These are phyloP conservation scores for Oryza glumipatula DNA, from an alignment of 176 grass and related monocot genomes.

Conservation along the genomic window DNA sequence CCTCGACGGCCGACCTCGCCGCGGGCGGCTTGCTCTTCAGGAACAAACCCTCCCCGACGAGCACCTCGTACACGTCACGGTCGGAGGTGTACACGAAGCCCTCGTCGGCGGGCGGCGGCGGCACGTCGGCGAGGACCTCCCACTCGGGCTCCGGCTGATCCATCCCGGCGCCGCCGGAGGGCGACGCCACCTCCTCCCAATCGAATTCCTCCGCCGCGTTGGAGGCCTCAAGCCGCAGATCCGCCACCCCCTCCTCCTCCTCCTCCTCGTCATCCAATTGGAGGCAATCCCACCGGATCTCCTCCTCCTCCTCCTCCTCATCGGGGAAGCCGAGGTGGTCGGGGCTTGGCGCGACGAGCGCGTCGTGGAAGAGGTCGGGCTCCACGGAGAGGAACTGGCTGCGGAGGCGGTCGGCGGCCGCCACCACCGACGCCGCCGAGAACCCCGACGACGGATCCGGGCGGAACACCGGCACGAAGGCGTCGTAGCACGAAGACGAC, in stretches of 20 bases:
- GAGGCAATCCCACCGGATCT: conserved; percentile 72
- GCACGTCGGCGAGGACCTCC: conserved; percentile 63
- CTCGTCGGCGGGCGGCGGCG: conserved; percentile 33
- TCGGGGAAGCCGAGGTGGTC: conserved; percentile 64
- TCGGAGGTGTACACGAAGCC: conserved; percentile 79
- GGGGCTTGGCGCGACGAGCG: conserved; percentile 37
- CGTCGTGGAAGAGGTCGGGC: conserved; percentile 49
- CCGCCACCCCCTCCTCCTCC: conserved; percentile 38
- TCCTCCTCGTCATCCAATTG: conserved; percentile 52
- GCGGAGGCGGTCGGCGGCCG: conserved; percentile 53
- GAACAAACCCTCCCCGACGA: conserved; percentile 65
- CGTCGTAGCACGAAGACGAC: conserved; percentile 37
- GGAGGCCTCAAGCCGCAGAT: conserved; percentile 38
- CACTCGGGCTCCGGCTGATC: conserved; percentile 55
- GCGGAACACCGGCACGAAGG: conserved; percentile 56
- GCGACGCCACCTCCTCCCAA: conserved; percentile 69
- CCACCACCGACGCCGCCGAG: conserved; percentile 25
- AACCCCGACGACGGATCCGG: conserved; percentile 25
- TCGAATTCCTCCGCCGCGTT: conserved; percentile 61
- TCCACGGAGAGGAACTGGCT: conserved; percentile 63
- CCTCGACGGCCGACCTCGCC: conserved; percentile 52
- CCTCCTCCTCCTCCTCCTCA: conserved; percentile 43
- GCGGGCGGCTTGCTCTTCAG: conserved; percentile 62
- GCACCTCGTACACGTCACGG: conserved; percentile 52
- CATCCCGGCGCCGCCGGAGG: background rate